Base-by-base conservation (phyloP, 2,329 filamentous ascomycete genomes). In the Alternaria ventricosa region DNA sequence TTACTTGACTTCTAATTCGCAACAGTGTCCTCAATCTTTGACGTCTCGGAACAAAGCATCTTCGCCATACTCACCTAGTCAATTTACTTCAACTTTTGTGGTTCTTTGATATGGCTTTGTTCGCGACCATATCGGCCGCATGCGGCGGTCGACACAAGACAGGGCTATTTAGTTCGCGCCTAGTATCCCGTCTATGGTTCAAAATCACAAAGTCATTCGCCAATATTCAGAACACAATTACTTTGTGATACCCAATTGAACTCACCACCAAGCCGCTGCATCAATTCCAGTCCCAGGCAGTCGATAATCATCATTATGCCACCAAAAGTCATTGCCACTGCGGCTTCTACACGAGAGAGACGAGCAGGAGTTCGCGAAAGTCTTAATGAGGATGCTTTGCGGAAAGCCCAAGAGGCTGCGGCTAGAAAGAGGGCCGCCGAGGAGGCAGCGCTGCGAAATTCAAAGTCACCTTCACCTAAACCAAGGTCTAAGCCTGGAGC, bases 81-180 rank as follows among this genome's bases (percentile, higher is more conserved):
- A 9, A 20, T 41, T 3, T 51, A n/a, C 33, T 46, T 23, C 30
- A 33, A 55, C 12, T 20, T 51, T 30, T 15, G 28, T 23, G 55
- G 18, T 47, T 28, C 44, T 56, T 55, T 51, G 33, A 30, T 18
- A 15, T 57, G 41, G 43, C 58, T 60, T 64, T 64, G 61, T 64
- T 57, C 43, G n/a, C n/a, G 46, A 53, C 25, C n/a, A 13, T 8
- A 10, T 20, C 13, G 41, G 30, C 55, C 55, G 51, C 43, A 47
- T 64, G 18, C 45, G 54, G 57, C 55, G 49, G 27, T 22, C 22
- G 41, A 12, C 27, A 23, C 49, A n/a, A 28, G 18, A 43, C 33
- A 49, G 41, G 54, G 36, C 44, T 66, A 63, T 63, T 60, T 63
- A 66, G 54, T 18, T 13, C 30, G 23, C 10, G 10, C 49, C 33